phyloP scores from a whole-genome alignment of 2,329 filamentous ascomycete genomes.

The Cyclaneusma minus region DNA sequence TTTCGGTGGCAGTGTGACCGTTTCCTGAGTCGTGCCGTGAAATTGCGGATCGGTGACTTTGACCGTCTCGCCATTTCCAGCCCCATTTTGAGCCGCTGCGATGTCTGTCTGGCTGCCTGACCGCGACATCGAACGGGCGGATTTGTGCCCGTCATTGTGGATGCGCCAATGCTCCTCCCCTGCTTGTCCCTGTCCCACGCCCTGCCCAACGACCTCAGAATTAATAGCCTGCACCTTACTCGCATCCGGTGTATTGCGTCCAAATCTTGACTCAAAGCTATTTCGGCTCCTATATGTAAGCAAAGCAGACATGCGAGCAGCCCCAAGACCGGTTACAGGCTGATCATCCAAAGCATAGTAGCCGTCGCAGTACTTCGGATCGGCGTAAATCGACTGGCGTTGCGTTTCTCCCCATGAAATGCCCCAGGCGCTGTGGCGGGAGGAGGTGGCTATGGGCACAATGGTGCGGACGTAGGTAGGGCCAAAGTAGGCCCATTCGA shows the following conservation, averaged over 20 bases:
- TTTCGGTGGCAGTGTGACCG: conserved; percentile 26
- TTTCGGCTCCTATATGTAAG: conserved; percentile 93
- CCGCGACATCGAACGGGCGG: conserved; percentile 36
- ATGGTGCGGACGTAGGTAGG: conserved; percentile 69
- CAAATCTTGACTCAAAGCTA: conserved; percentile 91
- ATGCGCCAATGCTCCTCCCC: conserved; percentile 58
- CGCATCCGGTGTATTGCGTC: conserved; percentile 79
- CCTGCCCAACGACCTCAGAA: conserved; percentile 33
- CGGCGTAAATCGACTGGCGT: conserved; percentile 87
- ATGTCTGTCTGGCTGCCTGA: conserved; percentile 17
- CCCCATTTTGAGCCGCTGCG: conserved; percentile 1
- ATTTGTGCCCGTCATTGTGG: conserved; percentile 67
- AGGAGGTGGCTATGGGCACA: conserved; percentile 74
- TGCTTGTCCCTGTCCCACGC: too few relatives aligned
- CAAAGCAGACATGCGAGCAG: conserved; percentile 90
- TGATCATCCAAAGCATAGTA: conserved; percentile 85
- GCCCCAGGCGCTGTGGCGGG: conserved; percentile 74
- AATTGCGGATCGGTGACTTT: conserved; percentile 52
- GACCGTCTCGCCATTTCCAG: conserved; percentile 13
- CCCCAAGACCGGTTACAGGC: conserved; percentile 72
- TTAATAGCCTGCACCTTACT: conserved; percentile 73
- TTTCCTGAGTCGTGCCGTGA: conserved; percentile 40
- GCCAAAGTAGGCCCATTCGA: conserved; percentile 86
- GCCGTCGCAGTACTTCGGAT: conserved; percentile 95
- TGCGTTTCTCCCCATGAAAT: conserved; percentile 87